phyloP scores from a whole-genome alignment of 208 protist species.

The Plasmodiophora brassicae region DNA sequence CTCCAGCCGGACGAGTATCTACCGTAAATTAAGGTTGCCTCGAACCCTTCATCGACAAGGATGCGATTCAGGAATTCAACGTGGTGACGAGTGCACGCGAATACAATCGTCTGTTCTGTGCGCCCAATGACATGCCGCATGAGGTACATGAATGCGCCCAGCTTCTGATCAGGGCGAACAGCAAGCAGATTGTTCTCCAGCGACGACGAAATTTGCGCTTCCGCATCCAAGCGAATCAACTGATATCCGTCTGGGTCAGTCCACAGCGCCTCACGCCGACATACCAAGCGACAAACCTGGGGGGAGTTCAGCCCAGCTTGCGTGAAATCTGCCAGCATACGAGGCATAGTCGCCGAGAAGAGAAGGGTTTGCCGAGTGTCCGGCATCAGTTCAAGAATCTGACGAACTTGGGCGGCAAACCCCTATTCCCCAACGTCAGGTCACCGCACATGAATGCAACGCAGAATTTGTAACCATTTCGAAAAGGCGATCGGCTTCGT shows the following conservation, averaged over 20 bases:
- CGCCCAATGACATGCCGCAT: slow-evolving; percentile 73
- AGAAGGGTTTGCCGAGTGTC: slow-evolving; percentile 86
- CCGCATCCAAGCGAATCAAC: slow-evolving; percentile 45
- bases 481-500: slow-evolving; percentile 99
- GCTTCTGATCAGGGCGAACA: slow-evolving; percentile 86
- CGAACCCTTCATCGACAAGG: slow-evolving; percentile 56
- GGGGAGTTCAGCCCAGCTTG: slow-evolving; percentile 40
- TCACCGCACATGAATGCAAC: slow-evolving; percentile 76
- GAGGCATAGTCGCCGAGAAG: slow-evolving; percentile 96
- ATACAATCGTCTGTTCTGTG: slow-evolving; percentile 86
- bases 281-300: background rate
- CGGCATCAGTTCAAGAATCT: slow-evolving; percentile 87
- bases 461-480: slow-evolving; percentile 72
- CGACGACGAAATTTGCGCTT: slow-evolving; percentile 22
- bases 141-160: slow-evolving; percentile 82
- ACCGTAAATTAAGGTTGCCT: slow-evolving; percentile 51
- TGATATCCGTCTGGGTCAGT: background rate
- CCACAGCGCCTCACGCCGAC: background rate
- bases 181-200: slow-evolving; percentile 77
- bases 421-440: slow-evolving; percentile 76
- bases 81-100: slow-evolving; percentile 83
- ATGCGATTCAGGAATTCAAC: slow-evolving; percentile 88
- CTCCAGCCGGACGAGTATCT: too few species aligned
- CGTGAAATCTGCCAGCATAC: slow-evolving; percentile 92
- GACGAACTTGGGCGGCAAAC: slow-evolving; percentile 85